A percentile compares a stretch with the other conserved stretches of the same genome.
These are phyloP conservation scores for Talaromyces sp. DNA, from an alignment of 2,329 filamentous ascomycete species.

Conservation along the genomic window DNA sequence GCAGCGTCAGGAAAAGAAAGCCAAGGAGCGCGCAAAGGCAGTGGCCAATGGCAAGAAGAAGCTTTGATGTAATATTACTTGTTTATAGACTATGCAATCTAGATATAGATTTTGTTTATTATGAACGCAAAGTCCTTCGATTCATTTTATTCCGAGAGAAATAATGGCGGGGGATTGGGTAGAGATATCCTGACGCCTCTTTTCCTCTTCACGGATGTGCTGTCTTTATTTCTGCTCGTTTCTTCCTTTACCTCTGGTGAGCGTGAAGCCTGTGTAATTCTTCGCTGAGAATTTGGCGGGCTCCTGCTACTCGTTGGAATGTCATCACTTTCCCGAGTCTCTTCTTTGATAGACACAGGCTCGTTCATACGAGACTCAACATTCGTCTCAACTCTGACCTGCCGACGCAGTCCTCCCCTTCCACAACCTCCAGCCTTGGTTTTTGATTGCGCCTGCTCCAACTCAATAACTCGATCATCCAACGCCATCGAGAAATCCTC, in stretches of 20 bases:
- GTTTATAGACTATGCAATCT: not conserved
- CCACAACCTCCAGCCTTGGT: not conserved
- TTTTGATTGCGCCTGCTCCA: constrained; percentile 9
- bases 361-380: not conserved
- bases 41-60: constrained; percentile 25
- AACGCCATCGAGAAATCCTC: constrained; percentile 21
- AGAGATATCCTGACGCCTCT: not conserved
- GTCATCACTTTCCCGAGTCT: not conserved
- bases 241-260: not conserved
- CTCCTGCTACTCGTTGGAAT: not conserved
- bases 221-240: not conserved
- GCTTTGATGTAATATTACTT: constrained; percentile 13
- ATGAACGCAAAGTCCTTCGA: not conserved
- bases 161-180: constrained; percentile 3
- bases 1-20: constrained; percentile 73
- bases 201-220: not conserved
- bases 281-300: not conserved
- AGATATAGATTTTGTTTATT: not conserved
- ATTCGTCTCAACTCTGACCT: not conserved
- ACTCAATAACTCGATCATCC: constrained; percentile 17
- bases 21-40: constrained; percentile 63
- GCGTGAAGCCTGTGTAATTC: not conserved
- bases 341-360: not conserved
- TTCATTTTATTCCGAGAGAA: not conserved
- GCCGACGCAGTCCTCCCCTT: not conserved